phyloP scores from a whole-genome alignment of 331 rosid genomes.

The Erythrophleum ivorense region DNA sequence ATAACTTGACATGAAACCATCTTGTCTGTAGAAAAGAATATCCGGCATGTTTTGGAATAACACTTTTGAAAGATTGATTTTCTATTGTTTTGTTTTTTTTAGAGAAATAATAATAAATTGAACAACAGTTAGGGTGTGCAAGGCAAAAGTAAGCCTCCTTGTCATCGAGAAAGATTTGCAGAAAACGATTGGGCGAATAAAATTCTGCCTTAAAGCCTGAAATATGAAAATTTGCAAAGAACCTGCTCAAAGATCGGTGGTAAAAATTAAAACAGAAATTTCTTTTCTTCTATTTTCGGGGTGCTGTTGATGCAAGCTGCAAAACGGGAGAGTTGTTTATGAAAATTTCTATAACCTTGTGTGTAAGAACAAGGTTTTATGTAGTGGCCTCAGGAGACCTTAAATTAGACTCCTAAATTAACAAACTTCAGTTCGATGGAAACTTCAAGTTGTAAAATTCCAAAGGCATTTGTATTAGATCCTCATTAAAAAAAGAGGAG shows the following conservation, averaged over 20 bases:
- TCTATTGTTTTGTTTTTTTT: neutral
- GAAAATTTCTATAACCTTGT: neutral
- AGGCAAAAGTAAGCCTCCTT: slow-evolving; percentile 35
- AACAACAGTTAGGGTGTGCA: slow-evolving; percentile 26
- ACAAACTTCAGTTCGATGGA: slow-evolving; percentile 10
- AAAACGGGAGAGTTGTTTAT: neutral
- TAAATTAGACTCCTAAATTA: slow-evolving; percentile 34
- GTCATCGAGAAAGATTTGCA: slow-evolving; percentile 37
- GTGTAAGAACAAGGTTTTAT: neutral
- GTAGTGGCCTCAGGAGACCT: neutral
- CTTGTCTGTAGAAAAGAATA: slow-evolving; percentile 41
- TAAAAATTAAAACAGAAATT: neutral
- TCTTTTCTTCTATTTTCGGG: neutral
- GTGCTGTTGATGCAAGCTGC: neutral
- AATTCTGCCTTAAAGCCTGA: slow-evolving; percentile 16
- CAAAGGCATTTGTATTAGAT: neutral
- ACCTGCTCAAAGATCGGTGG: neutral
- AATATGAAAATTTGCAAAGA: neutral
- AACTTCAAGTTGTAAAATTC: neutral
- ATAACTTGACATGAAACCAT: slow-evolving; percentile 44
- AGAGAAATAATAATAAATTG: neutral
- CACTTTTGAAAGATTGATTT: slow-evolving; percentile 33
- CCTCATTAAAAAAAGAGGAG: slow-evolving; percentile 10
- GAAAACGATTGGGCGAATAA: slow-evolving; percentile 17
- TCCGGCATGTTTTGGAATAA: slow-evolving; percentile 33